Evolutionary conservation across 495 filamentous ascomycete species (phyloP).

Genomic region (Penicillium macrosclerotiorum): DNA sequence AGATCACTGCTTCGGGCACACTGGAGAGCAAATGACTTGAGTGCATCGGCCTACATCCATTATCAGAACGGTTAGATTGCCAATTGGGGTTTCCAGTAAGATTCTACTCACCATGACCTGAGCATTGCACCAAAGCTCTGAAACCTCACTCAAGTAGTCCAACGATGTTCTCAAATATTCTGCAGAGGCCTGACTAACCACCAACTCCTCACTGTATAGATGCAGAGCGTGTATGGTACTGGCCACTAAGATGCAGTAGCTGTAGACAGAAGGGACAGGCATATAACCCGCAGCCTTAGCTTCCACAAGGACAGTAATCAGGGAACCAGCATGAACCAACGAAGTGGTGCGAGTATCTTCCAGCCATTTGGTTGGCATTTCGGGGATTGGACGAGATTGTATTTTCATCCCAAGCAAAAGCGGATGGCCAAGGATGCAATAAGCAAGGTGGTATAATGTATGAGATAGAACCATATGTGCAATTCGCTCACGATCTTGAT

Average conservation of each 20-base stretch:
- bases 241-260: constrained; percentile 26
- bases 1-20: constrained; percentile 21
- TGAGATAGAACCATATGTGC: constrained; percentile 25
- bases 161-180: constrained; percentile 19
- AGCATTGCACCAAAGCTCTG: constrained; percentile 21
- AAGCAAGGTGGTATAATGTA: constrained; percentile 24
- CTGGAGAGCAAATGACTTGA: constrained; percentile 20
- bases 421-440: constrained; percentile 32
- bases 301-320: constrained; percentile 23
- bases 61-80: neutral
- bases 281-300: constrained; percentile 26
- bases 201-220: constrained; percentile 10
- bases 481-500: constrained; percentile 17
- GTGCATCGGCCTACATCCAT: constrained; percentile 11
- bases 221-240: constrained; percentile 26
- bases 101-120: constrained; percentile 18
- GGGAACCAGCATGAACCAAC: constrained; percentile 12
- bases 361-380: constrained; percentile 14
- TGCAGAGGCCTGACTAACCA: constrained; percentile 13
- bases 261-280: constrained; percentile 21
- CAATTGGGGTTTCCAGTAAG: neutral
- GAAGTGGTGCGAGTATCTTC: constrained; percentile 8
- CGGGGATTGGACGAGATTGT: neutral
- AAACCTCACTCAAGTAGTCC: constrained; percentile 20
- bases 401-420: constrained; percentile 21